Base-by-base conservation (phyloP, 1,284 basidiomycete species). In the Cryptococcus sp. region DNA sequence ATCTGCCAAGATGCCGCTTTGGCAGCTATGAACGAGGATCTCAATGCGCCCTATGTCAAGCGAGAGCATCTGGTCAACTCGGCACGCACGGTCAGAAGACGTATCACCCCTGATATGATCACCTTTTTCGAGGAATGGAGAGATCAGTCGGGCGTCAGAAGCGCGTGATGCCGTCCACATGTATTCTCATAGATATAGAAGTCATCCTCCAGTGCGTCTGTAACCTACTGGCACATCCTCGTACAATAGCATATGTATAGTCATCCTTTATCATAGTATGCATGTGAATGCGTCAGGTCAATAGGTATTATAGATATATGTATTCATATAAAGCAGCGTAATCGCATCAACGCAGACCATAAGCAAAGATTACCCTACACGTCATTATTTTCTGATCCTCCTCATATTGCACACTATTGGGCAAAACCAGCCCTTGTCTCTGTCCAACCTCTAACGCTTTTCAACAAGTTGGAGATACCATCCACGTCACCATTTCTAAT, bases 1-100 rank as follows among this genome's bases (percentile, higher is more conserved):
- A 83, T 99, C 50, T 98, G 94, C 73, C 96, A 99, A 79, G 95
- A 99, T 77, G 96, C 96, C 1, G 96, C 95, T 0, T 77, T 99
- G 63, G 75, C 88, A 41, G 90, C 93, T 0, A 95, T 96, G 91
- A 87, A 91, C 68, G 83, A 85, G 61, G 84, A 96, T 73, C 86
- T 97, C 23, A 76, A 91, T 58, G 87, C 91, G 5, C 82, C 85
- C 39, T 84, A 81, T 67, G 93, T 96, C 11, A 84, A 88, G 3
- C 84, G 86, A 52, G 73, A 80, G 4, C 88, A 93, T 46, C 90
- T 98, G 63, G 73, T 89, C 3, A 74, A 81, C n/a, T 91, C 92
- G 0, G 89, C 93, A 4, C 81, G 77, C 55, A 81, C 82, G 0
- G 86, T 91, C 58, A 85, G 91, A 66, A 83, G 85, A 55, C 86